Conservation (phyloP, 192 early-diverging fungal species). For the Coemansia sp. region DNA sequence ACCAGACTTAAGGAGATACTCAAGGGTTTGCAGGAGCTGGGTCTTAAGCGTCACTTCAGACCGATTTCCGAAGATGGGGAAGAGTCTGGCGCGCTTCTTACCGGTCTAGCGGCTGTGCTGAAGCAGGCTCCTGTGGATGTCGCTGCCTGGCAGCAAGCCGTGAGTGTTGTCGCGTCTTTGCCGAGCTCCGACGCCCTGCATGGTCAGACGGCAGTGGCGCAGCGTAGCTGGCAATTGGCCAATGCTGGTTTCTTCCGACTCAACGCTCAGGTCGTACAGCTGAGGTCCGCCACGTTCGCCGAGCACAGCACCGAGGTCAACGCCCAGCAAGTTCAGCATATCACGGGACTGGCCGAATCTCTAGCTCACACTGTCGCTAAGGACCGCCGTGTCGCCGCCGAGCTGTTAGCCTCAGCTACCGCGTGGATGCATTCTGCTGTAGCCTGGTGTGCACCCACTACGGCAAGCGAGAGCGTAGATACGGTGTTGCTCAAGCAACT, state of each 20-base stretch:
- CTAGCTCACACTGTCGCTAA: slow-evolving; percentile 21
- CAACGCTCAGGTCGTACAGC: slow-evolving; percentile 36
- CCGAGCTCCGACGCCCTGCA: slow-evolving; percentile 14
- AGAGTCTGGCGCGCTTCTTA: not conserved
- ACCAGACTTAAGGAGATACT: slow-evolving; percentile 56
- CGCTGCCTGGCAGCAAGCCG: slow-evolving; percentile 22
- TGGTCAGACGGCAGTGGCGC: slow-evolving; percentile 2
- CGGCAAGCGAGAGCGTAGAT: not conserved
- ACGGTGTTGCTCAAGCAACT: slow-evolving; percentile 18
- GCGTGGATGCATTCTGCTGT: slow-evolving; percentile 37
- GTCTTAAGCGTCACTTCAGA: slow-evolving; percentile 41
- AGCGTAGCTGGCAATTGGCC: slow-evolving; percentile 32
- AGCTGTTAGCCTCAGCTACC: slow-evolving; percentile 22
- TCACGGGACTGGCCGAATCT: slow-evolving; percentile 32
- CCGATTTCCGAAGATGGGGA: not conserved
- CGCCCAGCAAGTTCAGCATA: slow-evolving; percentile 39
- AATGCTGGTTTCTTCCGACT: slow-evolving; percentile 41
- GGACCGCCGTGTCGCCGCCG: slow-evolving; percentile 39
- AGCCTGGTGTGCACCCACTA: not conserved
- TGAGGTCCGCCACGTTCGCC: slow-evolving; percentile 31
- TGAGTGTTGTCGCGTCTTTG: not conserved
- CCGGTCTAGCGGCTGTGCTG: slow-evolving; percentile 25
- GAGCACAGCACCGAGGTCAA: slow-evolving; percentile 45
- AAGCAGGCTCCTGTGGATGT: slow-evolving; percentile 31
- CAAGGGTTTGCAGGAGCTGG: slow-evolving; percentile 41